Percentiles rank a stretch among this genome's conserved stretches.
Conservation (phyloP, 805 yeast genomes). For the Lipomyces sp. region DNA sequence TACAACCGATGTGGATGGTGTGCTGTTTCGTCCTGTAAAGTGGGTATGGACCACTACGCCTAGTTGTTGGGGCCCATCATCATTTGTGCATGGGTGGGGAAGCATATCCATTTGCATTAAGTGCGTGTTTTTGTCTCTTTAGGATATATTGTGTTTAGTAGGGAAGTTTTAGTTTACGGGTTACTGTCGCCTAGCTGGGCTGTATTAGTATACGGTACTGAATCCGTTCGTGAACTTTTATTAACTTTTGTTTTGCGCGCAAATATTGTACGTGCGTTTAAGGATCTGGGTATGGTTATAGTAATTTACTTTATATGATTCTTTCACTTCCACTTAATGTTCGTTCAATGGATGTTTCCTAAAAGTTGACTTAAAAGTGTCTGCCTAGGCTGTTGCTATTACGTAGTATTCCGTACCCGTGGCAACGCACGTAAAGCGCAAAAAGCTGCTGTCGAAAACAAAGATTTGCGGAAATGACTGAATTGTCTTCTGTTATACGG, state of each 20-base stretch:
- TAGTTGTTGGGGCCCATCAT: not conserved
- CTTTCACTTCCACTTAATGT: not conserved
- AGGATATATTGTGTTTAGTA: not conserved
- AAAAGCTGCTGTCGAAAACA: too few relatives aligned
- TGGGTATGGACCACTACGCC: not conserved
- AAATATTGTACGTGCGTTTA: not conserved
- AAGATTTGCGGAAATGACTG: too few relatives aligned
- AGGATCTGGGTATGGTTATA: constrained; percentile 2
- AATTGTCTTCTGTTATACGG: too few relatives aligned
- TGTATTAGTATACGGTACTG: not conserved
- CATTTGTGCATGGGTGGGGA: not conserved
- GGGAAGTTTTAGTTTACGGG: not conserved
- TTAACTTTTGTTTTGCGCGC: not conserved
- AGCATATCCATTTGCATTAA: not conserved
- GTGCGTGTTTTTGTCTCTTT: not conserved
- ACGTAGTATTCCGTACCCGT: too few relatives aligned
- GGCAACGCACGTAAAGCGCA: too few relatives aligned
- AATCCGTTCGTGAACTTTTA: not conserved
- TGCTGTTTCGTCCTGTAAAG: not conserved
- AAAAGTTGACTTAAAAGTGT: not conserved
- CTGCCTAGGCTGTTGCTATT: too few relatives aligned
- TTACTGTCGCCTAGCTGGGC: not conserved
- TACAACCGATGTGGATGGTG: not conserved
- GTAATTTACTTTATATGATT: not conserved
- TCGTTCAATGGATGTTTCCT: not conserved